Conservation (phyloP, 176 grass and related monocot genomes). For the Oryza meridionalis region DNA sequence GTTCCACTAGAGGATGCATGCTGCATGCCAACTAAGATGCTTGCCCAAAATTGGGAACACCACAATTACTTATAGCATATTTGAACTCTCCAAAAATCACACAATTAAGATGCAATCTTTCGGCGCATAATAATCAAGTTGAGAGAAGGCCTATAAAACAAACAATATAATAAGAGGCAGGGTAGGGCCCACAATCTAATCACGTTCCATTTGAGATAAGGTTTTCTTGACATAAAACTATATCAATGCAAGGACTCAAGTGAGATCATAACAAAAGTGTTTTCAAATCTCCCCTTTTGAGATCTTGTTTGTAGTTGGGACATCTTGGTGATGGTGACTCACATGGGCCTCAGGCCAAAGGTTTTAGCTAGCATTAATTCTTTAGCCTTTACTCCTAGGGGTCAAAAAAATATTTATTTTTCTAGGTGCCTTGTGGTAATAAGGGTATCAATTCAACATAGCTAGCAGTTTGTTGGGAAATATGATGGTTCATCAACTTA, state of each 20-base stretch:
- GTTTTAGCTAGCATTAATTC: constrained; percentile 49
- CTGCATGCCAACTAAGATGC: constrained; percentile 42
- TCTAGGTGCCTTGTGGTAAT: constrained; percentile 49
- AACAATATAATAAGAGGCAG: constrained; percentile 26
- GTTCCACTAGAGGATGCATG: constrained; percentile 52
- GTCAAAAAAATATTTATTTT: constrained; percentile 7
- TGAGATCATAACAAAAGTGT: constrained; percentile 70
- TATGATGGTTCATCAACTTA: constrained; percentile 55
- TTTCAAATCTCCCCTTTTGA: constrained; percentile 72
- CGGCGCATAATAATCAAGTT: constrained; percentile 54
- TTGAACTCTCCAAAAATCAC: constrained; percentile 43
- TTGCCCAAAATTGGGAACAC: constrained; percentile 47
- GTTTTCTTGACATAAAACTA: constrained; percentile 66
- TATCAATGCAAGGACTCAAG: constrained; percentile 52
- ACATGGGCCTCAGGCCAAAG: constrained; percentile 49
- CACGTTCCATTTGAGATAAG: constrained; percentile 66
- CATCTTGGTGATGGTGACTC: constrained; percentile 74
- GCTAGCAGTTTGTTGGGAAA: constrained; percentile 45
- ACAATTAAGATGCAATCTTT: constrained; percentile 54
- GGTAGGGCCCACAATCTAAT: constrained; percentile 48
- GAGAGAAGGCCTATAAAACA: constrained; percentile 49
- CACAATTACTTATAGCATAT: constrained; percentile 50
- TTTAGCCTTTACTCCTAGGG: constrained; percentile 58
- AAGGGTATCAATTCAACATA: constrained; percentile 34
- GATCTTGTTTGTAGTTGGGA: constrained; percentile 81